Evolutionary conservation across 2,329 filamentous ascomycete species (phyloP).

Genomic region (Amphichorda felina): DNA sequence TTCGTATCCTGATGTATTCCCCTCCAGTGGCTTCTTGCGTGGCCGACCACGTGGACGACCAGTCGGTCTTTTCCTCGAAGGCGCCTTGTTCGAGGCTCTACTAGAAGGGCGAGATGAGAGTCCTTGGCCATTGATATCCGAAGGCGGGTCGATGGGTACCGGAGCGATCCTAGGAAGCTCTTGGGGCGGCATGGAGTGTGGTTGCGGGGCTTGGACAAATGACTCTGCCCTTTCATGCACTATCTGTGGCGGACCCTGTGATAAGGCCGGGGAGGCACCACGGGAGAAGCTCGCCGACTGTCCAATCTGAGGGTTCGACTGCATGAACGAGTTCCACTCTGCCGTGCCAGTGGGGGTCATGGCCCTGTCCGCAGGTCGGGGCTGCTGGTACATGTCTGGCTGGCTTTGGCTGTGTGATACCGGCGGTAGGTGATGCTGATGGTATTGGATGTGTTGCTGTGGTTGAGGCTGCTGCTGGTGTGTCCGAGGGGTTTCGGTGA

Average conservation of each 20-base stretch:
- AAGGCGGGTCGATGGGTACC: slow-evolving; percentile 14
- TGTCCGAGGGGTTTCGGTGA: slow-evolving; percentile 54
- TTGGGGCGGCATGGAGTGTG: slow-evolving; percentile 8
- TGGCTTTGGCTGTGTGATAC: slow-evolving; percentile 1
- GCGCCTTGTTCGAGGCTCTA: slow-evolving; percentile 37
- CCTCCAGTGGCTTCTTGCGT: slow-evolving; percentile 40
- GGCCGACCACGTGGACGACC: slow-evolving; percentile 45
- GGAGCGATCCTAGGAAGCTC: slow-evolving; percentile 24
- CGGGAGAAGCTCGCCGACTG: slow-evolving; percentile 20
- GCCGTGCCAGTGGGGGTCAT: slow-evolving; percentile 48
- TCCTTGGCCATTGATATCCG: slow-evolving; percentile 10
- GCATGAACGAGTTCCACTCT: slow-evolving; percentile 70
- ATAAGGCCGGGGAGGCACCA: slow-evolving; percentile 23
- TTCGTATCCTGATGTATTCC: slow-evolving; percentile 66
- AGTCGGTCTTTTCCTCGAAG: slow-evolving; percentile 30
- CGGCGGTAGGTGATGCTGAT: slow-evolving; percentile 3
- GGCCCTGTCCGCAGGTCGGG: slow-evolving; percentile 18
- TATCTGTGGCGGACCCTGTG: slow-evolving; percentile 14
- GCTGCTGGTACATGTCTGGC: slow-evolving; percentile 7
- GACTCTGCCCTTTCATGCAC: slow-evolving; percentile 13
- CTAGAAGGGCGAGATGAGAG: slow-evolving; percentile 45
- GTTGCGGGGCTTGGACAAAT: slow-evolving; percentile 7
- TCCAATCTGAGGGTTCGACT: slow-evolving; percentile 50
- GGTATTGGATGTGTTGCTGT: slow-evolving; percentile 7
- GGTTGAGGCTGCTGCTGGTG: slow-evolving; percentile 8